A percentile compares a stretch with the other conserved stretches of the same genome.
Evolutionary conservation across 139 green algal genomes (phyloP).

Genomic region (Chlamydomonas schloesseri): DNA sequence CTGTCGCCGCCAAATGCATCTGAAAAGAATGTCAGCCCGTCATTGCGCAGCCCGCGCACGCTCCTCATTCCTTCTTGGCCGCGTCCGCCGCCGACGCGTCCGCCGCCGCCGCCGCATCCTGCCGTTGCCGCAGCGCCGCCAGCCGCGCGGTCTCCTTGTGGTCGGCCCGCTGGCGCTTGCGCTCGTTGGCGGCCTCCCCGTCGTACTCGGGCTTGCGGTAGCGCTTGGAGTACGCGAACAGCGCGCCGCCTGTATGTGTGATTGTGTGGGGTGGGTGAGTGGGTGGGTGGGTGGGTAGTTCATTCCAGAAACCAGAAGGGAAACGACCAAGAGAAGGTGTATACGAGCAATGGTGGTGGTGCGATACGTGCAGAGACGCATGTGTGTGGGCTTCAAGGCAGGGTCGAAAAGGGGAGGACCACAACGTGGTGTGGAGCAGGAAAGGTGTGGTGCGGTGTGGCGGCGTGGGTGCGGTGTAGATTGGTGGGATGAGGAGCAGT

Average conservation of each 20-base stretch:
- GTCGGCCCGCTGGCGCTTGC: conserved; percentile 34
- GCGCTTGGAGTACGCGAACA: conserved; percentile 20
- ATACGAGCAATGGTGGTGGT: not conserved
- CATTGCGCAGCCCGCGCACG: no score
- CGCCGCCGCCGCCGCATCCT: conserved; percentile 26
- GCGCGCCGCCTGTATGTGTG: not conserved
- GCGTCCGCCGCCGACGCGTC: not conserved
- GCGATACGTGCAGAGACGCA: not conserved
- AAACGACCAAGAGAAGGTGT: not conserved
- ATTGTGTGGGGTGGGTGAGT: not conserved
- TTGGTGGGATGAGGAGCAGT: no score
- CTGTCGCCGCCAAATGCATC: no score
- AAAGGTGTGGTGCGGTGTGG: no score
- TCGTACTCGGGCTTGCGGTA: conserved; percentile 6
- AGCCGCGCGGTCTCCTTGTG: conserved; percentile 25
- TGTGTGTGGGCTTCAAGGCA: no score
- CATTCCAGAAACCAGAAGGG: no score
- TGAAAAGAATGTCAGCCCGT: no score
- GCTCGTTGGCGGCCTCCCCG: not conserved
- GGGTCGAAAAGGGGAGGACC: no score
- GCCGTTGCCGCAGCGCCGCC: conserved; percentile 28
- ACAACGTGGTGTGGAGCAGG: no score
- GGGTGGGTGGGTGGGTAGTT: not conserved
- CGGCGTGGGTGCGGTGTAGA: no score
- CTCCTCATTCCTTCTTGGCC: not conserved